A percentile compares a stretch with the other conserved stretches of the same genome.
These are phyloP conservation scores for Papiliotrema flavescens DNA, from an alignment of 1,284 basidiomycete species.

Conservation along the genomic window DNA sequence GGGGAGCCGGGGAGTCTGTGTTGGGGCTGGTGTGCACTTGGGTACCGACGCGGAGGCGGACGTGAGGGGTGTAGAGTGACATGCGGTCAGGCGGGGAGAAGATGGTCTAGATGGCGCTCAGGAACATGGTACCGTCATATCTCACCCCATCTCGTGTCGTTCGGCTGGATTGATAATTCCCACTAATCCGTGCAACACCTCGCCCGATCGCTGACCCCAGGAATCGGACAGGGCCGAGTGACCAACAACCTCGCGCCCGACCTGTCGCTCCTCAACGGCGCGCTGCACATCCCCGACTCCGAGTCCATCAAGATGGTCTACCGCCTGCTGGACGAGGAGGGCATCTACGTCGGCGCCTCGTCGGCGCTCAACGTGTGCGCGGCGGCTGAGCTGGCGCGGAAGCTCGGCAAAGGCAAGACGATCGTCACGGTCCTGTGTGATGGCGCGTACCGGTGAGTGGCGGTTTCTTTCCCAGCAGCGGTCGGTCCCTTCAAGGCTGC, in stretches of 20 bases:
- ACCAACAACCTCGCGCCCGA: constrained; percentile 91
- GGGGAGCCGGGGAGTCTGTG: no score
- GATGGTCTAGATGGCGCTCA: no score
- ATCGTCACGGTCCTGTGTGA: constrained; percentile 91
- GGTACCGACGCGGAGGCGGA: no score
- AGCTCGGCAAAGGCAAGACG: constrained; percentile 72
- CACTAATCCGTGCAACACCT: neutral
- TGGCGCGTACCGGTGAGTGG: constrained; percentile 73
- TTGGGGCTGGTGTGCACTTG: no score
- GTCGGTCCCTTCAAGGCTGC: no score
- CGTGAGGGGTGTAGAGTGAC: no score
- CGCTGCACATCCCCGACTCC: constrained; percentile 81
- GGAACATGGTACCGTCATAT: no score
- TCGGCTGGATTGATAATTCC: no score
- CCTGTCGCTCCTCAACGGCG: constrained; percentile 72
- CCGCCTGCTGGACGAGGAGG: constrained; percentile 85
- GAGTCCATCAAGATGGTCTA: constrained; percentile 93
- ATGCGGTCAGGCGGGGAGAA: no score
- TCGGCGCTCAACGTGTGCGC: constrained; percentile 95
- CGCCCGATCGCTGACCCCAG: constrained; percentile 47
- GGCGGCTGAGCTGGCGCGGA: constrained; percentile 79
- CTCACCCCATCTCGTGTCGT: no score
- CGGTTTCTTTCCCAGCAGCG: no score
- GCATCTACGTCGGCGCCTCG: constrained; percentile 93
- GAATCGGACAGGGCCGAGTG: constrained; percentile 95